phyloP scores from a whole-genome alignment of 352 stramenopile genomes.

The Pythium volutum region DNA sequence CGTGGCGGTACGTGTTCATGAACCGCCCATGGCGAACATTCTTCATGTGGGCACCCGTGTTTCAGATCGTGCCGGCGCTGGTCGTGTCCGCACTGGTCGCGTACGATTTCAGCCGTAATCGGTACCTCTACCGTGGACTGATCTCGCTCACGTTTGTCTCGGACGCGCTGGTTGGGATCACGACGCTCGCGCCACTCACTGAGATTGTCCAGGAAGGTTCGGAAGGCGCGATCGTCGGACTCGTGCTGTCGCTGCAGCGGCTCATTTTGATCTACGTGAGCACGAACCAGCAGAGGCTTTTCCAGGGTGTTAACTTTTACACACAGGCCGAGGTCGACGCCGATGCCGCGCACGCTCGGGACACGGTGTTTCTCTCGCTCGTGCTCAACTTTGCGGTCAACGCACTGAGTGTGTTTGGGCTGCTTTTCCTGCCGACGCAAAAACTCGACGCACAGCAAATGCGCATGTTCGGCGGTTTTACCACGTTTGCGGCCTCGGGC shows the following conservation, averaged over 20 bases:
- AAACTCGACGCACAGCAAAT: constrained; percentile 34
- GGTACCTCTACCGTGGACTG: constrained; percentile 20
- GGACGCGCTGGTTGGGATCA: constrained; percentile 25
- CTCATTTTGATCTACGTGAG: constrained; percentile 30
- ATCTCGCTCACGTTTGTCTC: constrained; percentile 28
- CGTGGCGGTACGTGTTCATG: constrained; percentile 22
- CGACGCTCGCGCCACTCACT: constrained; percentile 27
- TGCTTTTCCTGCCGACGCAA: constrained; percentile 31
- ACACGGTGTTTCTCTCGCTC: constrained; percentile 27
- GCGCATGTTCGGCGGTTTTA: constrained; percentile 32
- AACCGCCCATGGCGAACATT: constrained; percentile 23
- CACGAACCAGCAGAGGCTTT: constrained; percentile 29
- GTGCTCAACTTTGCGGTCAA: constrained; percentile 37
- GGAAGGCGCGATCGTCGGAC: constrained; percentile 25
- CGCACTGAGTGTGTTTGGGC: constrained; percentile 26
- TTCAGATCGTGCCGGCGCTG: not conserved
- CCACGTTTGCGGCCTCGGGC: constrained; percentile 35
- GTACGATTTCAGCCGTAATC: constrained; percentile 7
- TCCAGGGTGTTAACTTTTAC: constrained; percentile 29
- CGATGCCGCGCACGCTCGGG: constrained; percentile 20
- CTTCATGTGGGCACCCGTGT: constrained; percentile 10
- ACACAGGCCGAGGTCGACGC: constrained; percentile 2
- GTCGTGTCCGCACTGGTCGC: constrained; percentile 18
- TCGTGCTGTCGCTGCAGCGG: constrained; percentile 30
- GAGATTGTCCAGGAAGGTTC: constrained; percentile 34